Evolutionary conservation across 164 flowering plant genomes (phyloP), one percentile per base, ranked within the genome.

Genomic region (Vitis rotundifolia): DNA sequence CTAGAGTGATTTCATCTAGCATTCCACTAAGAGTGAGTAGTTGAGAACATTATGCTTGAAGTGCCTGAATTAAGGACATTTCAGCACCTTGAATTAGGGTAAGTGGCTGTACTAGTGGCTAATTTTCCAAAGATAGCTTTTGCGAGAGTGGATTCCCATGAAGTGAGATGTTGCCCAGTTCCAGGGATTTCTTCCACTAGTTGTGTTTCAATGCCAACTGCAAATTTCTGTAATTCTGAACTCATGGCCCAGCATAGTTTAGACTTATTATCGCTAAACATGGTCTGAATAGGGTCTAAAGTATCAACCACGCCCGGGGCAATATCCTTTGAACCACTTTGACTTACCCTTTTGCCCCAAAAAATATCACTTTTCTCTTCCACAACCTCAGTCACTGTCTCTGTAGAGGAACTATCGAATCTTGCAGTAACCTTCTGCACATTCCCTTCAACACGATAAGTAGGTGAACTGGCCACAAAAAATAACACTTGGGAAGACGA

Each of bases 401-500:
- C 75, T 15, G 53, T 48, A 10, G 59, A 61, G 14, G 50, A 48
- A 60, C 37, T 37, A 49, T 10, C 14, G 13, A 59, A 55, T 71
- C 29, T 59, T 19, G 10, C 68, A 49, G 63, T 57, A 59, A 66
- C 72, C 52, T 19, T 60, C 48, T 59, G 66, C 16, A 65, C 73
- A 16, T 49, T 47, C 52, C 16, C 47, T 48, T 59, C 58, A 50
- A n/a, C 19, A 44, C 15, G 14, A 19, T 60, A 11, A 67, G 60
- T 67, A 6, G 37, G 58, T 49, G 63, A 67, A 58, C 50, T 66
- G 68, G 12, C 37, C 37, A 26, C 10, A 54, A 31, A 57, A 19
- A 66, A 68, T 73, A 96, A 80, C 28, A 96, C 85, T 67, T 88
- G 98, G 37, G 79, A 59, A 72, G 90, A 89, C 63, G 85, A 81